These are phyloP conservation scores for Avena insularis DNA, from an alignment of 176 grass and related monocot genomes.

Conservation along the genomic window DNA sequence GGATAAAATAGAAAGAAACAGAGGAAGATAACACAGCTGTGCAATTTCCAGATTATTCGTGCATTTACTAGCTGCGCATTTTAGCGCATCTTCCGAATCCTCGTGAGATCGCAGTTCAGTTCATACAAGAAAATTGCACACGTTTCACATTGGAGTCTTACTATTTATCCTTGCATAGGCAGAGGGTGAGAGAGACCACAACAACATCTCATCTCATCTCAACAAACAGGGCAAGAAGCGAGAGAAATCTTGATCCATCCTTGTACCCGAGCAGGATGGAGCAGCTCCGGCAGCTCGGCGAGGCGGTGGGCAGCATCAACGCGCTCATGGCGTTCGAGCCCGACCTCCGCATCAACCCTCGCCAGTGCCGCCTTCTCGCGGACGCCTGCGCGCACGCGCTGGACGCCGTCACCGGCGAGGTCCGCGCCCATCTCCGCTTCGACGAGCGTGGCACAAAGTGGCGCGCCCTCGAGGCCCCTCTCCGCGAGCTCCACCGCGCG, in stretches of 20 bases:
- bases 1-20: slow-evolving; percentile 32
- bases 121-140: slow-evolving; percentile 29
- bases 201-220: not conserved
- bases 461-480: slow-evolving; percentile 63
- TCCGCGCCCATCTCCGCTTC: slow-evolving; percentile 66
- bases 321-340: slow-evolving; percentile 78
- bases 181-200: slow-evolving; percentile 14
- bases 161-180: slow-evolving; percentile 26
- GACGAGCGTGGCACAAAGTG: slow-evolving; percentile 85
- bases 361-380: slow-evolving; percentile 81
- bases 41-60: not conserved
- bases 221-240: not conserved
- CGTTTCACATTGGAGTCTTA: not conserved
- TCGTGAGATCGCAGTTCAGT: slow-evolving; percentile 4
- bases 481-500: slow-evolving; percentile 80
- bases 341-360: slow-evolving; percentile 75
- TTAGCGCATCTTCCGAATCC: not conserved
- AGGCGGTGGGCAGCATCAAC: slow-evolving; percentile 70
- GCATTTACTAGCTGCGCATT: not conserved
- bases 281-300: slow-evolving; percentile 78
- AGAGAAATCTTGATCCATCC: not conserved
- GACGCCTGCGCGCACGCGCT: slow-evolving; percentile 70
- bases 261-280: slow-evolving; percentile 59
- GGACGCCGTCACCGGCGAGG: slow-evolving; percentile 54
- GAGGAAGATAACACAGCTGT: not conserved